Base-by-base conservation (phyloP, 352 stramenopile genomes). In the Thalassiosira mediterranea region DNA sequence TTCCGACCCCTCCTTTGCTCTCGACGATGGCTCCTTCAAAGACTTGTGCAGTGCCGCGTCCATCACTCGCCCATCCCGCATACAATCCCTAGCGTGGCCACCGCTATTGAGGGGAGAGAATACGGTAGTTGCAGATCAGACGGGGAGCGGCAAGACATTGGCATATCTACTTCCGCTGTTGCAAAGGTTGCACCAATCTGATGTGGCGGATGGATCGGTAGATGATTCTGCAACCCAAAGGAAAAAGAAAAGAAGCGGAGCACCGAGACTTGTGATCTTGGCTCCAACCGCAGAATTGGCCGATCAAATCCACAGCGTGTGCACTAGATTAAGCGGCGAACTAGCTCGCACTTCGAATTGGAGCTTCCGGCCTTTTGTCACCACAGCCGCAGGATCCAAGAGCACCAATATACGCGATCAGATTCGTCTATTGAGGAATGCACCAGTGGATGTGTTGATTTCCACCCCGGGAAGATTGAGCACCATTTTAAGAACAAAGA, bases 211-310 rank as follows among this genome's bases (percentile, higher is more conserved):
- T 15, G 67, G 68, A 51, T 19, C n/a, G 2, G 44, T 61, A 28
- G 21, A 10, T 4, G 13, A 29, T 3, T 3, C 29, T 7, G n/a
- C n/a, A n/a, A 60, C 62, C 1, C 32, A 64, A 56, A 37, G n/a
- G 10, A 54, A 77, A 17, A 66, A 80, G 25, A 46, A 47, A 38
- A 28, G 29, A 1, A 25, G 32, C 23, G 85, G 81, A 37, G 52
- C 56, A 49, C 92, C 92, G 17, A 71, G 78, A 13, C 72, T 95
- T 17, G 47, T 96, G 1, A 78, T 96, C 21, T 65, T 96, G 2
- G 84, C 89, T 25, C 92, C 92, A 1, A 96, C 92, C 1, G 82
- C 91, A 0, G 92, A 96, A 76, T 79, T 96, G 57, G 91, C 90
- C 2, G 80, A 91, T 83, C 92, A 96, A 77, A 91, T 95, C 28